These are phyloP conservation scores for Tylopilus vinaceipallidus DNA, from an alignment of 768 basidiomycete genomes.

Conservation along the genomic window DNA sequence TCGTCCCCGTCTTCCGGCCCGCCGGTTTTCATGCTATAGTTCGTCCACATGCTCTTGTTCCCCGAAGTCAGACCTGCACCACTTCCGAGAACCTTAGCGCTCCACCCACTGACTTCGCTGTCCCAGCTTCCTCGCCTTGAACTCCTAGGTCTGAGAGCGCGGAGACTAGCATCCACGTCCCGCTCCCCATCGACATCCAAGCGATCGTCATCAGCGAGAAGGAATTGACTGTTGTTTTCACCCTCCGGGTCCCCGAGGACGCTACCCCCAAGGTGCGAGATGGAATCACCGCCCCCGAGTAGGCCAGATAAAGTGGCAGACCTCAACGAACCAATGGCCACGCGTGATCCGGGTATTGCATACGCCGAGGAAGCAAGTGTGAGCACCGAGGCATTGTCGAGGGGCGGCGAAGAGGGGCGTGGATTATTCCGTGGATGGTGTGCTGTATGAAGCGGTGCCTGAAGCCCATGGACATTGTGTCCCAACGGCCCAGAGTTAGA, in stretches of 20 bases:
- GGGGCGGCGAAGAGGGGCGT: conserved; percentile 84
- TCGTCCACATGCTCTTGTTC: conserved; percentile 60
- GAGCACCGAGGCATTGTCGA: conserved; percentile 88
- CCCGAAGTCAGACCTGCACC: conserved; percentile 45
- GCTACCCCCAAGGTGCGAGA: conserved; percentile 72
- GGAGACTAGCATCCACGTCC: conserved; percentile 84
- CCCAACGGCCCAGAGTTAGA: conserved; percentile 33
- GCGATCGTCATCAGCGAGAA: conserved; percentile 65
- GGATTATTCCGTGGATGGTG: conserved; percentile 97
- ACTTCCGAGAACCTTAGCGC: conserved; percentile 57
- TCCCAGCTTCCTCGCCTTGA: conserved; percentile 90
- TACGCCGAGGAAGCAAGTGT: conserved; percentile 95
- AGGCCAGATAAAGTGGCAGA: conserved; percentile 52
- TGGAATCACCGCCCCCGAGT: conserved; percentile 52
- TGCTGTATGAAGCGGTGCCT: conserved; percentile 86
- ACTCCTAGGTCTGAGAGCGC: conserved; percentile 85
- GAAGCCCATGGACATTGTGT: conserved; percentile 38
- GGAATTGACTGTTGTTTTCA: conserved; percentile 67
- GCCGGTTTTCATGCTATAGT: conserved; percentile 60
- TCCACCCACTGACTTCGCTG: conserved; percentile 87
- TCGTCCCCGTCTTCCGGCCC: conserved; percentile 40
- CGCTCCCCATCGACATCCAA: conserved; percentile 48
- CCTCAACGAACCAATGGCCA: conserved; percentile 41
- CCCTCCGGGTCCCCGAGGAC: conserved; percentile 47
- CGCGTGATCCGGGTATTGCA: conserved; percentile 60